Evolutionary conservation across 106 monocot species (phyloP), one percentile per base, ranked within the genome.

Genomic region (Allium fistulosum): DNA sequence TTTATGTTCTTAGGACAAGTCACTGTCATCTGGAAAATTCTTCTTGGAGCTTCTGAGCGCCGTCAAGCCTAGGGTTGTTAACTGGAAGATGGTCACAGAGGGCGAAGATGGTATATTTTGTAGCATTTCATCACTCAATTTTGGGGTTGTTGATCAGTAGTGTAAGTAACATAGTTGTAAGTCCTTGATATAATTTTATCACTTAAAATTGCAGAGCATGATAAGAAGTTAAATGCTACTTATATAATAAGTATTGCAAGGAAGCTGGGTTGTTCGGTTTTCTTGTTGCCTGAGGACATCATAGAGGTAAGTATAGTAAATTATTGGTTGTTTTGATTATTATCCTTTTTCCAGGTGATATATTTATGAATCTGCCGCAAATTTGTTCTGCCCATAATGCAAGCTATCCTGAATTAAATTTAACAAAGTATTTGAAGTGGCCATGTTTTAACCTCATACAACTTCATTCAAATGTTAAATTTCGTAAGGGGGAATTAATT

Each of bases 201-300:
- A 37, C 37, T 37, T 37, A 2, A 37, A 12, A 26, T 53, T 83
- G 65, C 85, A 95, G 94, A 88, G 49, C 88, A 95, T 59, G 88
- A 95, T 56, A 91, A 85, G 82, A 91, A 78, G 75, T 61, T 95
- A 81, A 91, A 95, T 83, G 91, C 91, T 53, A 91, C 88, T 53
- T 95, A 91, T 63, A 87, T 91, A 26, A 94, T 94, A 68, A 94
- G 87, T 77, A 80, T 94, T 51, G 90, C 94, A 50, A 78, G 90
- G 58, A 94, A 94, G 69, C 76, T 94, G 49, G 94, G 94, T 10
- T 94, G 90, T 65, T 87, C 87, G 7, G 80, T 94, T 51, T 94
- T 90, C 79, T 77, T 94, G 72, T 75, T 94, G 79, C 94, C 90
- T 11, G 90, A 94, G 74, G 94, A 91, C 73, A 94, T 94, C 61